Evolutionary conservation across 768 basidiomycete species (phyloP), one percentile per base, ranked within the genome.

Genomic region (Calocera viscosa): DNA sequence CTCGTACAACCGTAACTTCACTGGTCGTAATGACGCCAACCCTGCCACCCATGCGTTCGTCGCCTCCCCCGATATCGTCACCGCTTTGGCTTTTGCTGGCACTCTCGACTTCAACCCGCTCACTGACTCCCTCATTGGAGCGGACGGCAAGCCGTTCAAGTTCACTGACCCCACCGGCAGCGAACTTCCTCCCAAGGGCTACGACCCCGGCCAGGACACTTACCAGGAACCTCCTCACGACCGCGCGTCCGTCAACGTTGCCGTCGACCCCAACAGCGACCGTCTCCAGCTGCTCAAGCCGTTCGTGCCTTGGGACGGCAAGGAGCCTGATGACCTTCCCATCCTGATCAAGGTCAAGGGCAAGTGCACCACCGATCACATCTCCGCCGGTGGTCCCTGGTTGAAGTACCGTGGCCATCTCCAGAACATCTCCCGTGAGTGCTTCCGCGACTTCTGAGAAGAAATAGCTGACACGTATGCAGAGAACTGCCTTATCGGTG

Each of bases 1-100:
- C 65, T 97, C 94, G 22, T 99, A 99, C 85, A 99, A 99, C 87
- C 94, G 96, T 77, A 99, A 99, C 87, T 99, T 99, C 82, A 98
- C 96, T 71, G 96, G 95, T 67, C 93, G 96, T 75, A 99, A 99
- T 78, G 96, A 98, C 74, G 94, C 96, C 72, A 98, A 99, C 85
- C 94, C 95, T 24, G 94, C 94, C 69, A 99, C 96, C 34, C 96
- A 98, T 78, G 91, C 92, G 63, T 95, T 94, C 74, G 92, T 95
- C 73, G 88, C 92, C 41, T 93, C 92, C 35, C 92, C 91, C 47
- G 91, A 96, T 73, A 80, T 99, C 76, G 95, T 97, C 76, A 97
- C 95, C 71, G 96, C 96, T 68, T 87, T 99, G 83, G 85, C 90
- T 67, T 97, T 96, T 78, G 92, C 91, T 68, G 96, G 96, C 67